phyloP scores from a whole-genome alignment of 1,284 basidiomycete species.

The Cutaneotrichosporon sp. region DNA sequence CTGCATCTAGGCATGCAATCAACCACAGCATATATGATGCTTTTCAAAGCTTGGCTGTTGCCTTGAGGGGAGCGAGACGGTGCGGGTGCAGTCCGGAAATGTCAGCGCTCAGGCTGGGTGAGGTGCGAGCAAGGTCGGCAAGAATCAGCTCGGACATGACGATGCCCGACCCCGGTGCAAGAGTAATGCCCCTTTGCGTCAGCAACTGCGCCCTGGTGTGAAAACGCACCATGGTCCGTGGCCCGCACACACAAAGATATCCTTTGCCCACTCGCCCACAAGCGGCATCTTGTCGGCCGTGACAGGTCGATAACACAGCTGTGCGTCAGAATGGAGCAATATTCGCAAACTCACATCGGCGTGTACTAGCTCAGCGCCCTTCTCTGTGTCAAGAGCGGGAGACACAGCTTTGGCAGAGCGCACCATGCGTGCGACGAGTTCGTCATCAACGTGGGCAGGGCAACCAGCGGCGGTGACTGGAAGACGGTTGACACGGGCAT shows the following conservation, averaged over 20 bases:
- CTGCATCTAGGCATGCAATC: too few relatives aligned
- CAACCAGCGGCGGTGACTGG: constrained; percentile 7
- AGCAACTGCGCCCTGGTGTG: background rate
- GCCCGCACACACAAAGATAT: constrained; percentile 9
- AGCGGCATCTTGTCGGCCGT: constrained; percentile 13
- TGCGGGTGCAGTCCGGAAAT: constrained; percentile 9
- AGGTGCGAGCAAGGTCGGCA: constrained; percentile 1
- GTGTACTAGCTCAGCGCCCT: constrained; percentile 11
- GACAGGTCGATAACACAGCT: constrained; percentile 17
- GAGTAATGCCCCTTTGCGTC: constrained; percentile 12
- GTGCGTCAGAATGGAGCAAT: background rate
- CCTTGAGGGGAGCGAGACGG: constrained; percentile 5
- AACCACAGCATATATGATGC: background rate
- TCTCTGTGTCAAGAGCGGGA: constrained; percentile 4
- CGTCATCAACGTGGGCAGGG: constrained; percentile 3
- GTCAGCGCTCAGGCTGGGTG: constrained; percentile 6
- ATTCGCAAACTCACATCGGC: constrained; percentile 14
- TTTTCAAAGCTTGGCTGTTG: constrained; percentile 3
- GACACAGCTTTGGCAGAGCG: constrained; percentile 6
- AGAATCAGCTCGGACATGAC: constrained; percentile 9
- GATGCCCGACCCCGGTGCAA: constrained; percentile 10
- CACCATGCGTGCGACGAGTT: constrained; percentile 12
- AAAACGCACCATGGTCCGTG: constrained; percentile 12
- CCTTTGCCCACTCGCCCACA: constrained; percentile 9
- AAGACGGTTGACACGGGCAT: constrained; percentile 8